Evolutionary conservation across 2,329 filamentous ascomycete species (phyloP), one percentile per base, ranked within the genome.

Genomic region (Trichoderma pleuroti): DNA sequence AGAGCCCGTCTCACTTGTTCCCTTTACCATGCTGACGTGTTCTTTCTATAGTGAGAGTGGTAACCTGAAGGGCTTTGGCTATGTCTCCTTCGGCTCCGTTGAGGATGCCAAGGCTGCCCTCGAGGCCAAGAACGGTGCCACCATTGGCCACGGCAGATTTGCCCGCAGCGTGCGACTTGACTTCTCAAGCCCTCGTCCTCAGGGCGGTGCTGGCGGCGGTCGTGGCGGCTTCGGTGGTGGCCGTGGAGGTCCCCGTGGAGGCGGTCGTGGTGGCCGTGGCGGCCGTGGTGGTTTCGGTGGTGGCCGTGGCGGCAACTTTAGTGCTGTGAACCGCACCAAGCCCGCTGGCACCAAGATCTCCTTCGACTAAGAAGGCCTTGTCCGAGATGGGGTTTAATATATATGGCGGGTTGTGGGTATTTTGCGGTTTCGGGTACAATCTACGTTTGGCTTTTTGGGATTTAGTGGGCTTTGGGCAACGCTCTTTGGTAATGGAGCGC

Each of bases 61-160:
- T 74, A 88, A 90, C 76, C 90, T 91, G 79, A 97, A 97, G 90
- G 94, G 94, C 71, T 97, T 97, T 82, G 94, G 93, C 69, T 98
- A 98, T 80, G 91, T 97, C 74, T 91, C 91, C 78, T 97, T 95
- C 86, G 84, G 85, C 76, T 92, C 91, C 21, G 81, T 96, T 73
- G 93, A 97, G 32, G 94, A 97, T 77, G 93, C 94, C 77, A 92
- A 91, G 83, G 83, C 85, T 76, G 94, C 90, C 28, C 89, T 93
- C 76, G 86, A 91, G 76, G 84, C 86, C 70, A 86, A 93, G 80
- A 90, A 92, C 76, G 93, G 93, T 74, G 85, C 85, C 70, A 81
- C 86, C 72, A 85, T 89, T 73, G 87, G 87, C 65, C 80, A 83
- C 74, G 90, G 93, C 72, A 87, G 96, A 76, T 87, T 85, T 74